These are phyloP conservation scores for Ustilago cynodontis DNA, from an alignment of 1,284 basidiomycete species.

Conservation along the genomic window DNA sequence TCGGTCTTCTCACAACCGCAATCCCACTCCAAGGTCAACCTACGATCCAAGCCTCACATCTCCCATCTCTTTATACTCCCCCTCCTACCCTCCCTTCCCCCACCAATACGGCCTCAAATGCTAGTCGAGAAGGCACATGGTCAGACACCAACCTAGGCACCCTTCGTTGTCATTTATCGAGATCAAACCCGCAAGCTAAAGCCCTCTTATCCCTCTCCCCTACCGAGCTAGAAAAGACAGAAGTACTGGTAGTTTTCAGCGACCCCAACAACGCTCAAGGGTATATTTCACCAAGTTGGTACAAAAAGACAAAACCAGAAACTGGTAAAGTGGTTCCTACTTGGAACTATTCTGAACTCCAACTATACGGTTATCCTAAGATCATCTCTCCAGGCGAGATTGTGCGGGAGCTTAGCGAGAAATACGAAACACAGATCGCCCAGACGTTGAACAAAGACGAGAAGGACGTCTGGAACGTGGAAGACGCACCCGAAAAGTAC, in stretches of 20 bases:
- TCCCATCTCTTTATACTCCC: slow-evolving; percentile 31
- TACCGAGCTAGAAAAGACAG: not conserved
- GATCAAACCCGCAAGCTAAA: slow-evolving; percentile 53
- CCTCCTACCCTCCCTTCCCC: not conserved
- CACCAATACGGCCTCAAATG: not conserved
- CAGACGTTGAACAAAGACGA: not conserved
- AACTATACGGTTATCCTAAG: slow-evolving; percentile 32
- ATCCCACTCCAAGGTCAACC: slow-evolving; percentile 20
- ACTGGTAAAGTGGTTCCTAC: slow-evolving; percentile 54
- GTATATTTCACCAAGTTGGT: slow-evolving; percentile 53
- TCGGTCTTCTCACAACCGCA: slow-evolving; percentile 48
- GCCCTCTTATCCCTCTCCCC: slow-evolving; percentile 2
- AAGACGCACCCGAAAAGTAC: slow-evolving; percentile 70
- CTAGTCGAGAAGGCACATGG: slow-evolving; percentile 12
- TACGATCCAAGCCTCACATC: slow-evolving; percentile 38
- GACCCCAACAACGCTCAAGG: slow-evolving; percentile 12
- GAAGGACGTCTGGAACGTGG: slow-evolving; percentile 67
- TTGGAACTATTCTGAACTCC: slow-evolving; percentile 54
- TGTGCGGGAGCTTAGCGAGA: slow-evolving; percentile 15
- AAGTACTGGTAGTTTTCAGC: slow-evolving; percentile 40
- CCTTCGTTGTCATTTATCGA: slow-evolving; percentile 43
- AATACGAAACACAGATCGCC: slow-evolving; percentile 13
- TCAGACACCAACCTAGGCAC: slow-evolving; percentile 9
- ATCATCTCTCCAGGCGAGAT: slow-evolving; percentile 12
- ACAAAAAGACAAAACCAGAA: slow-evolving; percentile 40